Evolutionary conservation across 1,284 basidiomycete genomes (phyloP), one percentile per base, ranked within the genome.

Genomic region (Microbotryomycetes sp.): DNA sequence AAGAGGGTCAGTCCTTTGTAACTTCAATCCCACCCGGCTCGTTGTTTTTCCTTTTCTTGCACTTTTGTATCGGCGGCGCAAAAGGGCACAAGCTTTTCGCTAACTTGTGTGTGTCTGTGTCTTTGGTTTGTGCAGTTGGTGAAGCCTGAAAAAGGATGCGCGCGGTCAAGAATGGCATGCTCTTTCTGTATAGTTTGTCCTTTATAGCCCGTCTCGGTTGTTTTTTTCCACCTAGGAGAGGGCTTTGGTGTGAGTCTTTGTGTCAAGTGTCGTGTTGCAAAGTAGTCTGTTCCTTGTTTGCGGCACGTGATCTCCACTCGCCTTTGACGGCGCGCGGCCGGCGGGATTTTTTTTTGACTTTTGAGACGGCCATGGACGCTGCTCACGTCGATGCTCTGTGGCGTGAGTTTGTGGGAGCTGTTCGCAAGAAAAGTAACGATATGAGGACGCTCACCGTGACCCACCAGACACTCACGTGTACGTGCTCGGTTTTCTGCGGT

Each of bases 1-100:
- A 65, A 47, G 61, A 67, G 47, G 59, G 29, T 15, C 9, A n/a
- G 35, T 41, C 9, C 35, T n/a, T n/a, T n/a, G n/a, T n/a, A n/a
- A n/a, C n/a, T n/a, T n/a, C n/a, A n/a, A n/a, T n/a, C n/a, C n/a
- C n/a, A n/a, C n/a, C n/a, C n/a, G n/a, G n/a, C n/a, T n/a, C n/a
- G n/a, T n/a, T n/a, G n/a, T n/a, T n/a, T n/a, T n/a, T n/a, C n/a
- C n/a, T 41, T 41, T 18, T 41, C 18, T 41, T 41, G 35, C 9
- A 41, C 35, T 41, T 41, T 41, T n/a, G n/a, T n/a, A n/a, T n/a
- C n/a, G n/a, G n/a, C n/a, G n/a, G n/a, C n/a, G n/a, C n/a, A n/a
- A n/a, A n/a, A 45, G 13, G 41, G 11, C 41, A 11, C 41, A 45
- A n/a, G 11, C 41, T n/a, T 11, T 11, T 45, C 41, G 41, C 41